Evolutionary conservation across 1,284 basidiomycete genomes (phyloP), one percentile per base, ranked within the genome.

Genomic region (Trametes hirsuta): DNA sequence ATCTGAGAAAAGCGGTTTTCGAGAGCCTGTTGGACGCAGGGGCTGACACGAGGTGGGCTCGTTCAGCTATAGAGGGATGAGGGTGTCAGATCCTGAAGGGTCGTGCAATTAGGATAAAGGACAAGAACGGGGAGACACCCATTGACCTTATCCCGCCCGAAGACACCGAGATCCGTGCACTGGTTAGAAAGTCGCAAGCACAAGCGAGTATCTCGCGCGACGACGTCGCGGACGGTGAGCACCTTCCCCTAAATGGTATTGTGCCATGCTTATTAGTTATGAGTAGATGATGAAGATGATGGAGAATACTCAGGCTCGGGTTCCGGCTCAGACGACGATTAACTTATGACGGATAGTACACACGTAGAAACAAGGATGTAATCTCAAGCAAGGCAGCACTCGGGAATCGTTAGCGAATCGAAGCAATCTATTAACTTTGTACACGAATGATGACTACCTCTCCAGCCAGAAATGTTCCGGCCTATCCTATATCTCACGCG

Each of bases 21-120:
- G 81, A 85, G 63, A 86, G 82, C 60, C 75, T 94, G 51, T 74
- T 94, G 4, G 91, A 93, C 1, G 90, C 91, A 1, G 92, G 92
- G 4, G 91, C 91, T 1, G 85, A 92, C 74, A 84, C 81, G 3
- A 80, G 74, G 90, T 91, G 65, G 63, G 84, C 76, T 1, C n/a
- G 14, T 21, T 21, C 34, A 56, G 15, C 34, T 47, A 14, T 39
- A 5, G 11, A 1, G n/a, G n/a, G 6, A n/a, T 9, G n/a, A 6
- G 12, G 25, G 36, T 6, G 11, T 15, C 21, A 4, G 45, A 50
- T 58, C 8, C 21, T 2, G 30, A 30, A 15, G 51, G 24, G 40
- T 9, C 34, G 36, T 37, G 22, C 21, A 15, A 15, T 46, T 6
- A 93, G 90, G 61, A 85, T 93, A 70, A 87, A 85, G 71, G 87